Base-by-base conservation (phyloP, 2,329 filamentous ascomycete genomes). In the Fusarium lateritium region DNA sequence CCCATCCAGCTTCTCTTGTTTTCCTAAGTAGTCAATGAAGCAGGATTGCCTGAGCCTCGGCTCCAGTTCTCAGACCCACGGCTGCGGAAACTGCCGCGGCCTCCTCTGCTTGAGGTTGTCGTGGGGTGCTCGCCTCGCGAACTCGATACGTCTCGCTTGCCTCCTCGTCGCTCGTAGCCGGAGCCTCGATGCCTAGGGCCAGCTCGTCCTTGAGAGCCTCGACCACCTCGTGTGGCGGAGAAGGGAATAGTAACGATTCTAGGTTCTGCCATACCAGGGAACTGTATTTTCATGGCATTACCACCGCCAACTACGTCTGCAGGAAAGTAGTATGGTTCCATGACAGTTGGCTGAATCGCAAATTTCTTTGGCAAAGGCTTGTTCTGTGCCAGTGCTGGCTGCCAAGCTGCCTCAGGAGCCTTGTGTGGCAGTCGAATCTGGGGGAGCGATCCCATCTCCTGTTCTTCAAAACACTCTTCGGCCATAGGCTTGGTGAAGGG, bases 401-500 rank as follows among this genome's bases (percentile, higher is more conserved):
- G 83, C 89, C 90, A 93, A 17, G 89, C 86, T 36, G 86, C 84
- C 36, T 88, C 85, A 2, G 91, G 89, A 6, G 85, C 85, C 58
- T 85, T 85, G 46, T 85, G 83, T 9, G 92, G 92, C n/a, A 94
- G 80, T 56, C 86, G 87, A 24, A 94, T 88, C 22, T 87, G 84
- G 1, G 92, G 92, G n/a, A 93, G 80, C 9, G 92, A 94, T 5
- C 92, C 92, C 83, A 92, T 92, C 77, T 94, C 91, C 73, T 92
- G 91, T 74, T 94, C 91, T 75, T 93, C 92, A 69, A 94, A 94
- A 69, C 92, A 93, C 65, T 92, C 90, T 67, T 94, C 92, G 7
- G 92, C 91, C 80, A 93, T 91, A 47, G 89, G 88, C 74, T 91
- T 92, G 6, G 89, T 89, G 17, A 83, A 84, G 21, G 85, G 62